phyloP scores from a whole-genome alignment of 1,284 basidiomycete genomes.

The Austroboletus rostrupii region DNA sequence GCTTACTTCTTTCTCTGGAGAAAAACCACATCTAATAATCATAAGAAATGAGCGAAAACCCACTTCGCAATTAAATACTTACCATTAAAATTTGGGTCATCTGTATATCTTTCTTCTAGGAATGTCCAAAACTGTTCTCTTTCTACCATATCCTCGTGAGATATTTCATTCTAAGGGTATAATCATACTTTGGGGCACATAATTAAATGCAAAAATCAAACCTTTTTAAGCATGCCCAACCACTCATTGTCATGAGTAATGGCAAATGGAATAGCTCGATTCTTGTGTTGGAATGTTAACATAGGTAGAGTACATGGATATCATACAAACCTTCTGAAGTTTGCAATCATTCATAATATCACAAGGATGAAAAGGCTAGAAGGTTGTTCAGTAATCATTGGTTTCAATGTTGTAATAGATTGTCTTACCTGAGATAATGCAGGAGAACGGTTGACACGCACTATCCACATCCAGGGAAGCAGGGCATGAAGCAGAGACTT shows the following conservation, averaged over 20 bases:
- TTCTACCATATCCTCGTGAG: neutral
- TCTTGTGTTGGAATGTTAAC: too few species aligned
- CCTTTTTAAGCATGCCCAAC: too few species aligned
- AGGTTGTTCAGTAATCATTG: neutral
- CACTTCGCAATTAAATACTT: neutral
- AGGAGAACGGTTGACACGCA: too few species aligned
- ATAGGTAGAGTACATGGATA: too few species aligned
- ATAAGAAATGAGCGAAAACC: neutral
- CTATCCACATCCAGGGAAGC: too few species aligned
- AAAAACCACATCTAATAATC: neutral
- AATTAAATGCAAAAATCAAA: neutral
- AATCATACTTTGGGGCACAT: neutral
- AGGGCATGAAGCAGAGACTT: too few species aligned
- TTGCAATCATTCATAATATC: constrained; percentile 3
- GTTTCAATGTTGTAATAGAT: too few species aligned
- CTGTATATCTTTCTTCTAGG: neutral
- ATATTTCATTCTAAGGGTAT: neutral
- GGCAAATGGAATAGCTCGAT: too few species aligned
- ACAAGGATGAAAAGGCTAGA: neutral
- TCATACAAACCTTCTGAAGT: neutral
- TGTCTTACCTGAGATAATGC: too few species aligned
- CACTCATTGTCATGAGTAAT: too few species aligned
- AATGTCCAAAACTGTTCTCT: neutral
- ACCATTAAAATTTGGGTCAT: neutral
- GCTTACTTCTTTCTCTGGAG: neutral